Base-by-base conservation (phyloP, 2,329 filamentous ascomycete species). In the Colletotrichum agaves region DNA sequence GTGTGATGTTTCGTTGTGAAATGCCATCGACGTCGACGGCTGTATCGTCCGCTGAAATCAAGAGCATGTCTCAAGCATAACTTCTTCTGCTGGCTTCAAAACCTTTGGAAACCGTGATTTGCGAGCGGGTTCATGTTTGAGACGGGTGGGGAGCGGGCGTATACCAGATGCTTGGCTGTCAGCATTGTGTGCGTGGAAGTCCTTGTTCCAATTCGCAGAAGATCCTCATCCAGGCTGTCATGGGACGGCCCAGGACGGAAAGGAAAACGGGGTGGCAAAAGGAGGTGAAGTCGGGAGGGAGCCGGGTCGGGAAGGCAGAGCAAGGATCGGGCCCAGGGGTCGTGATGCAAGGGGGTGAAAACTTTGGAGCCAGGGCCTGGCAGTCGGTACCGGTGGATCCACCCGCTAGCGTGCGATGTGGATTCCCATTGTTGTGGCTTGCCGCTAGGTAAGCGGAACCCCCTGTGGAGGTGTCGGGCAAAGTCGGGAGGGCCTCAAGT, bases 391-490 rank as follows among this genome's bases (percentile, higher is more conserved):
- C 27, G 43, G 62, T 67, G 57, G 66, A 27, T 61, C 13, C 46
- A 39, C 44, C 21, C 55, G 53, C 65, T 53, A 55, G 55, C 61
- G 47, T 68, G 65, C 23, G 55, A 4, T 55, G 61, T 58, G 61
- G 64, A 64, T 21, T 12, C 44, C 21, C 17, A 17, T 41, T 31
- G 21, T 35, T 64, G 31, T 68, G 65, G 61, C 66, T 61, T 67
- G 66, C 66, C 50, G 63, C 62, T 67, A 67, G 58, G 63, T 67
- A 67, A 62, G 63, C 49, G 57, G 62, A 60, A 41, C 27, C 56
- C 49, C 62, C n/a, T 67, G 62, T 67, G 62, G 57, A 58, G 63
- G 44, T 27, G 46, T 69, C 66, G 66, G 66, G 66, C 56, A 67
- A 69, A 69, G 33, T 62, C 66, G 66, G 66, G 50, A 69, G 49